Evolutionary conservation across 202 grass and related monocot species (phyloP), one percentile per base, ranked within the genome.

Genomic region (Panicum virgatum): DNA sequence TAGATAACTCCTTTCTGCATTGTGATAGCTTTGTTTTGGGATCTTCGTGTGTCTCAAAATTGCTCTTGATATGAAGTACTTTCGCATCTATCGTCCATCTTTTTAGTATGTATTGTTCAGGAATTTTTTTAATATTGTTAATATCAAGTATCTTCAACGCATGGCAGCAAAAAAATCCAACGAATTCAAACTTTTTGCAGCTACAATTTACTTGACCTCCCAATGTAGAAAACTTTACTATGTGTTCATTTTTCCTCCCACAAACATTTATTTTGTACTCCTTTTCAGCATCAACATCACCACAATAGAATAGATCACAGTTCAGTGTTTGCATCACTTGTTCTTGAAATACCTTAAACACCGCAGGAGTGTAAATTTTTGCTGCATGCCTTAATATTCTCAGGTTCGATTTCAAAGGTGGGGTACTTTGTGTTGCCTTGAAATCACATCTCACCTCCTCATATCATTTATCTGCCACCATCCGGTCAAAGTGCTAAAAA

Each of bases 401-500:
- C 7, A 72, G 1, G 2, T 52, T 27, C n/a, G 27, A 1, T 36
- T 52, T 72, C 25, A 36, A 20, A 1, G 4, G 5, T 12, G 69
- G 69, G 11, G 13, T 34, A 36, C 45, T 72, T n/a, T 72, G 69
- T 18, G 69, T 72, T 19, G 29, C 60, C 26, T 30, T 30, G 12
- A 61, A 61, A 29, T 61, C 58, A 61, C 1, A 61, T 29, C 7
- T 61, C 12, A 85, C 58, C 47, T 85, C 83, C 38, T 73, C 73
- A 16, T 52, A 8, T 58, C 65, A 22, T 79, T 69, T 85, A 46
- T 85, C 46, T 46, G 23, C 18, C 9, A 85, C 61, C 25, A 62
- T 7, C 4, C 38, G 19, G 0, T 85, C 83, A 74, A 85, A 85
- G 20, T 85, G 37, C 3, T 8, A 48, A 73, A 65, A 27, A 80